Evolutionary conservation across 768 basidiomycete species (phyloP), one percentile per base, ranked within the genome.

Genomic region (Boletales sp.): DNA sequence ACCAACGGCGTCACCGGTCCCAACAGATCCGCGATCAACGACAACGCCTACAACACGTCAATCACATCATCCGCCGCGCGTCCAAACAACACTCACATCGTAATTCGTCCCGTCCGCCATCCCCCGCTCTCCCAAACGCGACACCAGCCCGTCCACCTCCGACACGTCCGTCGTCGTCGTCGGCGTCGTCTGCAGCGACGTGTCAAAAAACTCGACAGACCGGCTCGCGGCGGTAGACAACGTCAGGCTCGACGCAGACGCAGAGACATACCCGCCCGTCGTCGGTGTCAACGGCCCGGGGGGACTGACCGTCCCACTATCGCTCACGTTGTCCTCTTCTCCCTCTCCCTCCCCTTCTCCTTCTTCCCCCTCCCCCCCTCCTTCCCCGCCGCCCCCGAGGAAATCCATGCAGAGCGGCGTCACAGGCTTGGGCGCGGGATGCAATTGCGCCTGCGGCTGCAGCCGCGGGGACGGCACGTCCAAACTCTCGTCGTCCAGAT

Each of bases 71-170:
- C 57, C 56, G 62, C 36, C 33, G 54, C 49, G 56, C 48, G 19
- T 48, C 44, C 47, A 58, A 53, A 57, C 57, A 53, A 57, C n/a
- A 71, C 82, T 74, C 66, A 86, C 87, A 65, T 89, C 86, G 65
- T 85, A 86, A 59, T 83, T 73, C 14, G 72, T 60, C 15, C 81
- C 81, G 55, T 79, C 74, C 32, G 71, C 65, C 41, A 59, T 66
- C 6, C 58, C 62, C 33, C 73, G 70, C 9, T 76, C 74, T 18
- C 77, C 75, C n/a, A 87, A 61, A 18, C 74, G 73, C 21, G 84
- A 76, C 14, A 83, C 74, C 19, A 87, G 69, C 11, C 84, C 65
- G 60, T 84, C 84, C 44, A 90, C 71, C 59, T 87, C 86, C 15
- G 85, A 83, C 50, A 77, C 65, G 32, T 61, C 61, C 11, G 58